phyloP scores from a whole-genome alignment of 2,329 filamentous ascomycete species.

The Trichoderma breve region DNA sequence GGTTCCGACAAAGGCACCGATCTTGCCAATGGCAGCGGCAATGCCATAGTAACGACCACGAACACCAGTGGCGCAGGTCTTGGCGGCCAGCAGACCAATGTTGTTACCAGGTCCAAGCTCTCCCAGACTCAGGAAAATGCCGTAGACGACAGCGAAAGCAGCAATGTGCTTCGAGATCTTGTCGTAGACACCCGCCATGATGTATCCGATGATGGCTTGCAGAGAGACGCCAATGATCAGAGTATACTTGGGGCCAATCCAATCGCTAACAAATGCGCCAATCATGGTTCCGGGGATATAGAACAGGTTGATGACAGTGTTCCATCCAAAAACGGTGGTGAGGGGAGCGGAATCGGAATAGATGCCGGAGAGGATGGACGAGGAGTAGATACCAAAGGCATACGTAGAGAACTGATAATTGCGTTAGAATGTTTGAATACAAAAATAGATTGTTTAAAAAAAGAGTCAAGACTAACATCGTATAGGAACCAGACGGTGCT shows the following conservation, averaged over 20 bases:
- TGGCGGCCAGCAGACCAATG: slow-evolving; percentile 81
- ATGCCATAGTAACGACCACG: slow-evolving; percentile 71
- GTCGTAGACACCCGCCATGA: slow-evolving; percentile 79
- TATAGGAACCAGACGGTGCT: slow-evolving; percentile 83
- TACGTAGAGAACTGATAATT: slow-evolving; percentile 67
- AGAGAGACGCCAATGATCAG: slow-evolving; percentile 67
- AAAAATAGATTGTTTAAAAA: not conserved
- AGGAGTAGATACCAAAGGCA: slow-evolving; percentile 82
- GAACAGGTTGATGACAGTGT: slow-evolving; percentile 82
- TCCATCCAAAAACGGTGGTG: slow-evolving; percentile 83
- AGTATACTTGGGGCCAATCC: slow-evolving; percentile 73
- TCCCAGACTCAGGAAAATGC: slow-evolving; percentile 39
- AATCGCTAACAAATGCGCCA: slow-evolving; percentile 75
- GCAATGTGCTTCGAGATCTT: slow-evolving; percentile 57
- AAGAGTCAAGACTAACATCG: slow-evolving; percentile 48
- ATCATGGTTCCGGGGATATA: slow-evolving; percentile 80
- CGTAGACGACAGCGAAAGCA: slow-evolving; percentile 39
- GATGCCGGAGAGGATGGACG: slow-evolving; percentile 67
- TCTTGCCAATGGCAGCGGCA: slow-evolving; percentile 70
- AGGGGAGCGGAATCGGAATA: slow-evolving; percentile 59
- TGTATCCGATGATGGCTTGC: slow-evolving; percentile 79
- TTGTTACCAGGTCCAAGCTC: slow-evolving; percentile 82
- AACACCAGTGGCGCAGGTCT: slow-evolving; percentile 86
- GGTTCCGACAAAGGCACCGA: slow-evolving; percentile 81
- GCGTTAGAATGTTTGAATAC: not conserved